These are phyloP conservation scores for Pezicula neosporulosa DNA, from an alignment of 2,329 filamentous ascomycete genomes.

Conservation along the genomic window DNA sequence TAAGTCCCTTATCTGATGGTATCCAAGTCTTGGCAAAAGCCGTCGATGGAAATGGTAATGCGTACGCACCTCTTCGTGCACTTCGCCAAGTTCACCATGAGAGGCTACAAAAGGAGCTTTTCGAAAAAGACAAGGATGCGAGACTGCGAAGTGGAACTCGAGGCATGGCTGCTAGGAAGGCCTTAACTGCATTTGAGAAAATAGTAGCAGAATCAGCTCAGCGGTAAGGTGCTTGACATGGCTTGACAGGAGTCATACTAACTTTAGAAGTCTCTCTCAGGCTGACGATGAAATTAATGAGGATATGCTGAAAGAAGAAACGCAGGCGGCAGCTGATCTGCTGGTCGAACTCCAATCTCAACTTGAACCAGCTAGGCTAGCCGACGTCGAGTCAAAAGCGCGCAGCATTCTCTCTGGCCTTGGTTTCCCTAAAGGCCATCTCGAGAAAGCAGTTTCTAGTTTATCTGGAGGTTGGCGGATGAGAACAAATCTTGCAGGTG, in stretches of 20 bases:
- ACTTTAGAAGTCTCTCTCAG: constrained; percentile 39
- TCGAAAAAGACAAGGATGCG: constrained; percentile 70
- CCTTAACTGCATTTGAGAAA: constrained; percentile 66
- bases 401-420: constrained; percentile 65
- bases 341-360: constrained; percentile 66
- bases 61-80: constrained; percentile 54
- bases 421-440: constrained; percentile 63
- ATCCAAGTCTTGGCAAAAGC: constrained; percentile 51
- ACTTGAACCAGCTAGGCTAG: constrained; percentile 61
- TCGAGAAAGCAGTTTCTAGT: constrained; percentile 56
- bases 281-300: constrained; percentile 52
- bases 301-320: constrained; percentile 58
- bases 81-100: constrained; percentile 61
- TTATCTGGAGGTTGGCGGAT: constrained; percentile 79
- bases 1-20: not conserved
- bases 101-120: constrained; percentile 59
- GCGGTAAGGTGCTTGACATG: constrained; percentile 18
- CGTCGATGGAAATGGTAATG: constrained; percentile 51
- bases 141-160: constrained; percentile 70
- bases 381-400: constrained; percentile 62
- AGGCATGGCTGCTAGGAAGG: constrained; percentile 73
- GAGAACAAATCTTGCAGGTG: constrained; percentile 61
- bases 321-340: constrained; percentile 65
- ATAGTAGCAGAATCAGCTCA: constrained; percentile 50
- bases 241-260: not conserved